Evolutionary conservation across 768 basidiomycete genomes (phyloP), one percentile per base, ranked within the genome.

Genomic region (Xerocomus spinulosus): DNA sequence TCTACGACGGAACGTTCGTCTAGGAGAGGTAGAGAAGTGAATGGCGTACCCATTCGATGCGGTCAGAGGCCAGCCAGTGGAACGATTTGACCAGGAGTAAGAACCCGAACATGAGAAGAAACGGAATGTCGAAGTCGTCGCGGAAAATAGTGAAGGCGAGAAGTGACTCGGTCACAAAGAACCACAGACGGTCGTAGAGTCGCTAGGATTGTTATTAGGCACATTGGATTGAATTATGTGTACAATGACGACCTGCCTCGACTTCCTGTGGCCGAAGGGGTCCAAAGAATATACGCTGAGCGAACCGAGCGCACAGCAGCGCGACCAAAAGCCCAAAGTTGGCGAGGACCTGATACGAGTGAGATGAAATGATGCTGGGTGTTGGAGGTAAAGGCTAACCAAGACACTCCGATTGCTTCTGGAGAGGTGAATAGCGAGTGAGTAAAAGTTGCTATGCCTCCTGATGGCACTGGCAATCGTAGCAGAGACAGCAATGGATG

Each of bases 71-170:
- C 26, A 99, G 78, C 96, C 96, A 99, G 64, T 99, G 96, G 69
- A 98, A 98, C 38, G 92, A 93, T 64, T 97, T 98, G 56, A 96
- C 78, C 55, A 96, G 95, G 14, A 97, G 79, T 10, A 99, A 72
- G 60, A 92, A 82, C n/a, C 87, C 86, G 63, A 98, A 98, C 85
- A 95, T 92, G 56, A 93, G 71, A 37, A 86, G 86, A 63, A 98
- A 97, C 4, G 84, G 80, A n/a, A 85, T 78, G 67, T 94, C 91
- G 63, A 95, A 93, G 66, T 92, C 91, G 67, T 94, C 91, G 50
- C 93, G 80, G 70, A 99, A 99, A 56, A 98, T 98, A 29, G 96
- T 96, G 64, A 98, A 87, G 1, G 96, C 95, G 42, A 99, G 73
- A 29, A 99, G 74, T 7, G 92, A 94, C 66, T 99, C 96, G 2